A percentile compares a stretch with the other conserved stretches of the same genome.
Evolutionary conservation across 495 filamentous ascomycete species (phyloP).

Genomic region (Hypomontagnella submonticulosa): DNA sequence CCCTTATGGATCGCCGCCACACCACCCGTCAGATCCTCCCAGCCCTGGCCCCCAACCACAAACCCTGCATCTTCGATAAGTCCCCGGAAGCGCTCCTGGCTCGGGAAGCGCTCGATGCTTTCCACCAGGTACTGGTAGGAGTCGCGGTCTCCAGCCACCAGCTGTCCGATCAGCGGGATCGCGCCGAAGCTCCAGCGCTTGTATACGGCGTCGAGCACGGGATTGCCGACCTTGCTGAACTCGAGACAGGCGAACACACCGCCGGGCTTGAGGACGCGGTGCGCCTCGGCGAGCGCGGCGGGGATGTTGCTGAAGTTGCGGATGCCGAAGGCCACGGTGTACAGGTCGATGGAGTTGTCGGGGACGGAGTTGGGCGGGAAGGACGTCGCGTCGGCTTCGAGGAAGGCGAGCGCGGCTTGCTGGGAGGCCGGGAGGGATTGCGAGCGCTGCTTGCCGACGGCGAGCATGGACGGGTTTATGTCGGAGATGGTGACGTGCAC

Average conservation of each 20-base stretch:
- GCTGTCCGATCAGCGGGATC: constrained; percentile 93
- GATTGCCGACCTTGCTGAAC: constrained; percentile 84
- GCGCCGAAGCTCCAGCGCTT: constrained; percentile 95
- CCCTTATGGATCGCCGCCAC: constrained; percentile 97
- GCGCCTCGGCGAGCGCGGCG: constrained; percentile 80
- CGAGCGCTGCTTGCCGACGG: constrained; percentile 83
- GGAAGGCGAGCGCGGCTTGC: constrained; percentile 70
- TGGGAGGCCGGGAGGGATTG: constrained; percentile 55
- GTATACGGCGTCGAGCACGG: constrained; percentile 84
- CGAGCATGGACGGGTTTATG: constrained; percentile 95
- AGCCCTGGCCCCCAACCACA: constrained; percentile 80
- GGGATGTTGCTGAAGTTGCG: constrained; percentile 94
- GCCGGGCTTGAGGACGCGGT: constrained; percentile 89
- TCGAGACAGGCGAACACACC: constrained; percentile 97
- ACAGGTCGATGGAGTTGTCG: constrained; percentile 78
- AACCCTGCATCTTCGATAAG: constrained; percentile 95
- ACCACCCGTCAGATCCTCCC: constrained; percentile 87
- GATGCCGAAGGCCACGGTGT: constrained; percentile 98
- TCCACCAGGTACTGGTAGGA: constrained; percentile 99
- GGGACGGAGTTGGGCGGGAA: constrained; percentile 68
- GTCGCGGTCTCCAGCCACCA: constrained; percentile 92
- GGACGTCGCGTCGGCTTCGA: constrained; percentile 90
- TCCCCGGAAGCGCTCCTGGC: constrained; percentile 80
- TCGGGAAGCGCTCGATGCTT: constrained; percentile 94
- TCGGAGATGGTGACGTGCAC: constrained; percentile 90